Conservation (phyloP, 2,329 filamentous ascomycete species). For the Stenocarpella maydis region DNA sequence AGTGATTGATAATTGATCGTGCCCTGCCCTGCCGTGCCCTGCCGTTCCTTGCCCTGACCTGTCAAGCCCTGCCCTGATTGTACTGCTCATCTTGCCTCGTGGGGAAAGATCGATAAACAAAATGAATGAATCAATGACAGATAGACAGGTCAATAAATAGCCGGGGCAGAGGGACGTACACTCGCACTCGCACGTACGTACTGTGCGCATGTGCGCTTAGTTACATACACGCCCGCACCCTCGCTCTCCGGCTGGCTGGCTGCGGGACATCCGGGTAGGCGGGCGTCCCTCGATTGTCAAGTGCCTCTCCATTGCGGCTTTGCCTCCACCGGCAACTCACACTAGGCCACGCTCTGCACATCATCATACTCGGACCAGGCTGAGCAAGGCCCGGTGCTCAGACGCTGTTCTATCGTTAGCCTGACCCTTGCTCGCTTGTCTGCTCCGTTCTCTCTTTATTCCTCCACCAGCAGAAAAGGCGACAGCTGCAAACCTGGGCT, state of each 20-base stretch:
- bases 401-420: conserved; percentile 25
- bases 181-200: not conserved
- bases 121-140: not conserved
- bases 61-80: not conserved
- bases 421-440: not conserved
- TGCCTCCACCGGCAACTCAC: conserved; percentile 6
- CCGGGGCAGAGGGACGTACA: not conserved
- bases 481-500: not conserved
- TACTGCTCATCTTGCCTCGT: conserved; percentile 16
- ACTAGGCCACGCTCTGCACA: conserved; percentile 1
- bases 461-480: not conserved
- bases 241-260: not conserved
- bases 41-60: not conserved
- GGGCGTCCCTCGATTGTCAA: conserved; percentile 8
- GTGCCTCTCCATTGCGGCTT: not conserved
- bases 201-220: not conserved
- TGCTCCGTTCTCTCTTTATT: not conserved
- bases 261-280: conserved; percentile 7
- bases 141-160: not conserved
- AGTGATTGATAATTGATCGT: conserved; percentile 21
- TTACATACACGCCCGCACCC: not conserved
- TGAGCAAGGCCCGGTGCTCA: not conserved
- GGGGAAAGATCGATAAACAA: not conserved
- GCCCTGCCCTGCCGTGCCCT: not conserved
- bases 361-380: conserved; percentile 12